Percentiles rank a stretch among this genome's conserved stretches.
phyloP scores from a whole-genome alignment of 1,284 basidiomycete genomes.

The Cystobasidium pallidum region DNA sequence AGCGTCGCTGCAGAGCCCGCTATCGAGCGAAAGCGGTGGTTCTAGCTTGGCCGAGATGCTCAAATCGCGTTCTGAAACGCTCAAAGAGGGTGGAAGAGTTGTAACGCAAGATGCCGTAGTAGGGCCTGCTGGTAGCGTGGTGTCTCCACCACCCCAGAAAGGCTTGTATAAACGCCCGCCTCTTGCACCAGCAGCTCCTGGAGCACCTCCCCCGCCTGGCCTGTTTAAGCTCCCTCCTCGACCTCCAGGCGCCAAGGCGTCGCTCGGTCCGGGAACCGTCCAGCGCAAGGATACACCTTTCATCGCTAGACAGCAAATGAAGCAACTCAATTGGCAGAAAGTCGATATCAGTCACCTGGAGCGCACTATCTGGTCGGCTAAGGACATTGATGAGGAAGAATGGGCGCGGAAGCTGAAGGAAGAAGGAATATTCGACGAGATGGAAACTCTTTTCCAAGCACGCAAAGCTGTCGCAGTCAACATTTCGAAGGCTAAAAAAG shows the following conservation, averaged over 20 bases:
- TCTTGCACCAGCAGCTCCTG: constrained; percentile 60
- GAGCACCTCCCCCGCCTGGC: constrained; percentile 44
- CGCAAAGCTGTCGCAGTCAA: constrained; percentile 76
- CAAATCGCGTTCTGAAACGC: not conserved
- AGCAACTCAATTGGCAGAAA: constrained; percentile 99
- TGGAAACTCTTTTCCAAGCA: constrained; percentile 98
- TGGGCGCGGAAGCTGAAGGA: constrained; percentile 76
- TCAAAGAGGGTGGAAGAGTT: constrained; percentile 21
- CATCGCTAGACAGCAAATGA: constrained; percentile 88
- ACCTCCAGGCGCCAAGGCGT: constrained; percentile 56
- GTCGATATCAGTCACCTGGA: constrained; percentile 76
- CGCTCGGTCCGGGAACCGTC: constrained; percentile 1
- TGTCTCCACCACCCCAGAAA: constrained; percentile 30
- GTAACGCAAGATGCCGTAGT: constrained; percentile 33
- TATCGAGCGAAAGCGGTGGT: not conserved
- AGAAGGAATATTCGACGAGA: constrained; percentile 89
- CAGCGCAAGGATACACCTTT: constrained; percentile 78
- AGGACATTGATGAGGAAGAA: constrained; percentile 70
- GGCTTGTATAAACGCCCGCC: constrained; percentile 53
- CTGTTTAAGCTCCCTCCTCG: constrained; percentile 12
- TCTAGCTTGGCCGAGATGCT: constrained; percentile 21
- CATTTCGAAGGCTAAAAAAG: constrained; percentile 57
- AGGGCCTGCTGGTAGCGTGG: constrained; percentile 42
- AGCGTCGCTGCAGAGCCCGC: not conserved
- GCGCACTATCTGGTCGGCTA: constrained; percentile 82